A percentile compares a stretch with the other conserved stretches of the same genome.
Conservation (phyloP, 768 basidiomycete species). For the Kondoa subrosea region DNA sequence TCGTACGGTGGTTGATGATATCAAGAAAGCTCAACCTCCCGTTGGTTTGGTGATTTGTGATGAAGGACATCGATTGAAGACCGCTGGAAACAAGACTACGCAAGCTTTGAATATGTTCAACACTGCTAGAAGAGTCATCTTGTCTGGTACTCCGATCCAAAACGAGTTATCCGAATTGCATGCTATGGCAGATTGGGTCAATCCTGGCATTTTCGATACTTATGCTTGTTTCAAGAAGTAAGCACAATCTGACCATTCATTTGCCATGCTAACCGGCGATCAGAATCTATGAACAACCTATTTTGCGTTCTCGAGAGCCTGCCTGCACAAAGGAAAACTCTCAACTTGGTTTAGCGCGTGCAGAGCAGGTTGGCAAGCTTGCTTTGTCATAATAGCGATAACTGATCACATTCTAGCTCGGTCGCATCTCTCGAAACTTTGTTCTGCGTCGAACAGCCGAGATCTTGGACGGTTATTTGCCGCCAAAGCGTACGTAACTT, state of each 20-base stretch:
- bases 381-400: neutral
- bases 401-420: slow-evolving; percentile 47
- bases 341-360: slow-evolving; percentile 59
- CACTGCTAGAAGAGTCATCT: slow-evolving; percentile 62
- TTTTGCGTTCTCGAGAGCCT: slow-evolving; percentile 66
- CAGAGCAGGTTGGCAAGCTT: slow-evolving; percentile 46
- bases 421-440: slow-evolving; percentile 36
- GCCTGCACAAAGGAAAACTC: slow-evolving; percentile 53
- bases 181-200: slow-evolving; percentile 93
- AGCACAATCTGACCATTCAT: neutral
- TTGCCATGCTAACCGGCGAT: neutral
- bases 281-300: slow-evolving; percentile 69
- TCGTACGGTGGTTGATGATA: slow-evolving; percentile 26
- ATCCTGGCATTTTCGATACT: slow-evolving; percentile 61
- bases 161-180: slow-evolving; percentile 92
- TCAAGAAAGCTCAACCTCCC: slow-evolving; percentile 44
- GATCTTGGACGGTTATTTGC: slow-evolving; percentile 63
- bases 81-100: slow-evolving; percentile 75
- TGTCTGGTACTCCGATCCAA: slow-evolving; percentile 87
- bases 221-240: slow-evolving; percentile 32
- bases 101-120: slow-evolving; percentile 63
- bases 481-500: slow-evolving; percentile 60
- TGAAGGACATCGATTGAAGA: slow-evolving; percentile 88
- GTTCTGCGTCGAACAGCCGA: slow-evolving; percentile 75
- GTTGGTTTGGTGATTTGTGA: slow-evolving; percentile 90